These are phyloP conservation scores for Yarrowia hollandica DNA, from an alignment of 805 yeast species.

Conservation along the genomic window DNA sequence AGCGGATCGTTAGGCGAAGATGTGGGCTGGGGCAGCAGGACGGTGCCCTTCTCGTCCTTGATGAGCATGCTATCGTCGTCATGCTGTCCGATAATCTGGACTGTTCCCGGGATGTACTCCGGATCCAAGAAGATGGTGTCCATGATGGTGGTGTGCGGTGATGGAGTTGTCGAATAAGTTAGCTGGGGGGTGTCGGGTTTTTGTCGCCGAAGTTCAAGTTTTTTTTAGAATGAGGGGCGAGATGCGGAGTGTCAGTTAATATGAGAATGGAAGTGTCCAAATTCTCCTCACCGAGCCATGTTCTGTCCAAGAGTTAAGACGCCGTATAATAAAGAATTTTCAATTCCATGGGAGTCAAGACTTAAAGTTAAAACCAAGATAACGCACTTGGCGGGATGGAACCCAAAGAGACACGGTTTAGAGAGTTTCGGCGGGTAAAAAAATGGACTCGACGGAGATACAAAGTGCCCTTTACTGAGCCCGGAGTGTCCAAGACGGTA, in stretches of 20 bases:
- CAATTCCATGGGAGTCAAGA: background rate
- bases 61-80: conserved; percentile 16
- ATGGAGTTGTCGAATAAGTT: background rate
- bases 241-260: too few relatives aligned
- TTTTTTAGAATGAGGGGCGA: too few relatives aligned
- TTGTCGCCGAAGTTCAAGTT: too few relatives aligned
- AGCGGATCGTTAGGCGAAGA: conserved; percentile 69
- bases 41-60: conserved; percentile 44
- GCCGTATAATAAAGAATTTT: conserved; percentile 1
- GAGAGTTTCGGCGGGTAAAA: background rate
- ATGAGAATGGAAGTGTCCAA: background rate
- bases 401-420: background rate
- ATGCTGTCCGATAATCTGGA: conserved; percentile 1
- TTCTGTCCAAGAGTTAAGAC: background rate
- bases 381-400: conserved; percentile 10
- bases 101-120: conserved; percentile 37
- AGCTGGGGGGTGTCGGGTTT: too few relatives aligned
- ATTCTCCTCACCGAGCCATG: background rate
- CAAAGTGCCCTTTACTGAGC: too few relatives aligned
- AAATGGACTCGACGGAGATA: too few relatives aligned
- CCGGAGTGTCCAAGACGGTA: too few relatives aligned
- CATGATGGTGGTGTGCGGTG: background rate
- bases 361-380: conserved; percentile 1
- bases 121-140: conserved; percentile 30
- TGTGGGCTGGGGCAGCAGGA: conserved; percentile 65